phyloP scores from a whole-genome alignment of 2,329 filamentous ascomycete species.

The Colletotrichum eleusines region DNA sequence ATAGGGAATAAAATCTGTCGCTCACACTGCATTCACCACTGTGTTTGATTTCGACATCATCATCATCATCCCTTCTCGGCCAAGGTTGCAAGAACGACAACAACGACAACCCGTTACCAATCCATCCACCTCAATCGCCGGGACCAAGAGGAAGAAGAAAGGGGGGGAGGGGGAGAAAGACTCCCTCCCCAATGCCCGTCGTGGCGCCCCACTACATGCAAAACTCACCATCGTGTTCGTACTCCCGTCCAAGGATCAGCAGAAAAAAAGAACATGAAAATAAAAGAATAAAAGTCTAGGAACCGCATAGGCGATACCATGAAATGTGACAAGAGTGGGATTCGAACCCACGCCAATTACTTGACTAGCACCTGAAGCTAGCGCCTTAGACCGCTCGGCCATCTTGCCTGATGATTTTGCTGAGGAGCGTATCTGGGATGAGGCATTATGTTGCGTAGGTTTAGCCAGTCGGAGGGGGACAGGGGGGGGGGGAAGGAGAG shows the following conservation, averaged over 20 bases:
- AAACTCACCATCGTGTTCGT: background rate
- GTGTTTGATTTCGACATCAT: background rate
- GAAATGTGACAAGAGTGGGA: conserved; percentile 9
- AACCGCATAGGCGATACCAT: too few species aligned
- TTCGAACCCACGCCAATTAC: conserved; percentile 29
- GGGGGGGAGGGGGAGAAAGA: background rate
- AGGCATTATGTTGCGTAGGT: background rate
- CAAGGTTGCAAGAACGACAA: too few species aligned
- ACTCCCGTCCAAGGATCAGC: too few species aligned
- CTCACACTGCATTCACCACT: background rate
- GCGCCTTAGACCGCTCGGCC: conserved; percentile 29
- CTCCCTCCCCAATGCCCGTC: too few species aligned
- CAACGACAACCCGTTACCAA: background rate
- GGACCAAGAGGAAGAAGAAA: background rate
- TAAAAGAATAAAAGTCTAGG: fast-evolving
- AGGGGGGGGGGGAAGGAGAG: too few species aligned
- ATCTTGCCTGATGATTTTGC: conserved; percentile 14
- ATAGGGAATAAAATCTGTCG: background rate
- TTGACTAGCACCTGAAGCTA: conserved; percentile 31
- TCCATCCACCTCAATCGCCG: background rate
- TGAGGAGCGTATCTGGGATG: fast-evolving
- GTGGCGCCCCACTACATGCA: background rate
- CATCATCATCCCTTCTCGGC: background rate
- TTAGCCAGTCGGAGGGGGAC: background rate
- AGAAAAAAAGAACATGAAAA: background rate